Conservation (phyloP, 2,329 filamentous ascomycete species). For the Fusarium sp. region DNA sequence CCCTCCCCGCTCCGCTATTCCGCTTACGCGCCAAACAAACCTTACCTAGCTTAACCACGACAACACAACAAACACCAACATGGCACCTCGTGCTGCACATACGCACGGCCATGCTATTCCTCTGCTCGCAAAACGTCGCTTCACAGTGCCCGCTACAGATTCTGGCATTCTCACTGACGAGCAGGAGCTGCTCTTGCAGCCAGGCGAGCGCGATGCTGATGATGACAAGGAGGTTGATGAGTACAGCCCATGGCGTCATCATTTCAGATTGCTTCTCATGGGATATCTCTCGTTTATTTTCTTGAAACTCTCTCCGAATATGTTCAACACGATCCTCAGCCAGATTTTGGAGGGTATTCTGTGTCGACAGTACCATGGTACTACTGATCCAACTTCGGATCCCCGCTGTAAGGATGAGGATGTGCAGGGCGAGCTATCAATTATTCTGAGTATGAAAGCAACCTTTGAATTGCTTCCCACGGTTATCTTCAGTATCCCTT, state of each 20-base stretch:
- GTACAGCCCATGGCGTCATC: not conserved
- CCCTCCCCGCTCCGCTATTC: no score
- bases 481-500: not conserved
- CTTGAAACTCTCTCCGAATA: not conserved
- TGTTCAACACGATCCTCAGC: slow-evolving; percentile 2
- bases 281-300: not conserved
- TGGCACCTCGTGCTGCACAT: not conserved
- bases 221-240: not conserved
- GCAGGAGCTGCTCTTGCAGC: not conserved
- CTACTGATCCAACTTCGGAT: not conserved
- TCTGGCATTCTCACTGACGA: not conserved
- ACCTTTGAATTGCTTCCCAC: not conserved
- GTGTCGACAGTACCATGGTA: not conserved
- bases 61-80: not conserved
- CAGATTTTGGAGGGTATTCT: not conserved
- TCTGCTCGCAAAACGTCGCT: not conserved
- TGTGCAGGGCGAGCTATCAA: not conserved
- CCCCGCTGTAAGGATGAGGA: not conserved
- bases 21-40: not conserved
- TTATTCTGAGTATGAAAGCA: not conserved
- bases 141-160: not conserved
- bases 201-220: not conserved
- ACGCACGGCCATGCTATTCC: not conserved
- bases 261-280: not conserved
- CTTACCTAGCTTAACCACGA: not conserved